Conservation (phyloP, 805 yeast species). For the Yamadazyma phyllophila region DNA sequence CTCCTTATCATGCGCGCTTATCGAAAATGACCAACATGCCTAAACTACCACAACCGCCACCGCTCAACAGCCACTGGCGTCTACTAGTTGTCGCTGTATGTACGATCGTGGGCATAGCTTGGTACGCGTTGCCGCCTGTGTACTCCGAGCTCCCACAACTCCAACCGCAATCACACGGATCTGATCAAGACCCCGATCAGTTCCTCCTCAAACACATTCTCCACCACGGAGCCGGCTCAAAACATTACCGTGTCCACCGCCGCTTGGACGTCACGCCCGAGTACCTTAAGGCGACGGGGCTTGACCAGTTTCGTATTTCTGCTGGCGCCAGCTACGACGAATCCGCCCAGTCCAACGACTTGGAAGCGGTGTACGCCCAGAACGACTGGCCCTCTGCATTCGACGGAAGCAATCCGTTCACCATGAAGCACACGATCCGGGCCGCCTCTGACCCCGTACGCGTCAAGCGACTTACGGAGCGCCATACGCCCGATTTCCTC, state of each 20-base stretch:
- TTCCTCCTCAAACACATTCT: conserved; percentile 52
- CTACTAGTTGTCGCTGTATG: too few species aligned
- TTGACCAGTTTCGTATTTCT: conserved; percentile 2
- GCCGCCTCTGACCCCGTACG: conserved; percentile 17
- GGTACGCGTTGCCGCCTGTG: too few species aligned
- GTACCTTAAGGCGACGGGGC: conserved; percentile 22
- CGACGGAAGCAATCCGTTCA: conserved; percentile 39
- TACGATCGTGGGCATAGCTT: too few species aligned
- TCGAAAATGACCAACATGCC: too few species aligned
- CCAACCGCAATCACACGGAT: too few species aligned
- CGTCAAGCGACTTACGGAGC: conserved; percentile 29
- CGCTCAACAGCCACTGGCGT: too few species aligned
- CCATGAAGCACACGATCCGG: conserved; percentile 29
- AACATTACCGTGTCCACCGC: conserved; percentile 40
- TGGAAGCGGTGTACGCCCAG: conserved; percentile 20
- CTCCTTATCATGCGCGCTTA: too few species aligned
- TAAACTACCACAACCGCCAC: too few species aligned
- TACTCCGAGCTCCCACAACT: too few species aligned
- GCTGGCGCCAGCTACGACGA: neutral
- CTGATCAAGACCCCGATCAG: too few species aligned
- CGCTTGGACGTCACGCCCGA: conserved; percentile 50
- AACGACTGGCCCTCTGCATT: conserved; percentile 37
- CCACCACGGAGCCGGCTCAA: conserved; percentile 55
- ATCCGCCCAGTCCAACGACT: conserved; percentile 8
- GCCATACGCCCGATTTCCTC: conserved; percentile 56